phyloP scores from a whole-genome alignment of 768 basidiomycete species.

The Panaeolus papilionaceus region DNA sequence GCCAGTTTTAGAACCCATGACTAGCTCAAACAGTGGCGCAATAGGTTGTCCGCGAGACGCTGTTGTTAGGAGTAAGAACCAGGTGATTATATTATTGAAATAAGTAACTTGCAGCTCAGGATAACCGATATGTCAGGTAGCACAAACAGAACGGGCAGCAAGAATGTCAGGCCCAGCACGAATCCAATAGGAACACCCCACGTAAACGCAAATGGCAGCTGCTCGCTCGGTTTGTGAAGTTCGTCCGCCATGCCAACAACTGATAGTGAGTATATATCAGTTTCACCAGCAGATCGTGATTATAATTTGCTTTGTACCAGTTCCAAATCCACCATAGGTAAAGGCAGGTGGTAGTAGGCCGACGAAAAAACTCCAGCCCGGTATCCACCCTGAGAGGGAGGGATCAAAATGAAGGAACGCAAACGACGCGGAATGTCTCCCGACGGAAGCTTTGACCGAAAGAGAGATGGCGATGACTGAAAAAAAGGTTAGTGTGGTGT shows the following conservation, averaged over 20 bases:
- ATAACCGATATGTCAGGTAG: constrained; percentile 61
- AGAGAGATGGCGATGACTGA: constrained; percentile 61
- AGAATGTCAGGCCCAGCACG: constrained; percentile 57
- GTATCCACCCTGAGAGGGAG: constrained; percentile 66
- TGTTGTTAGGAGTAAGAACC: constrained; percentile 23
- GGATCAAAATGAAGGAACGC: constrained; percentile 65
- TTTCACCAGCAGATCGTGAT: neutral
- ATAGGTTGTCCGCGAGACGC: constrained; percentile 69
- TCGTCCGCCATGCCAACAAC: constrained; percentile 75
- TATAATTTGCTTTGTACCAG: constrained; percentile 46
- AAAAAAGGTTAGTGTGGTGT: neutral
- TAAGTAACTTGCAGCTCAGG: constrained; percentile 47
- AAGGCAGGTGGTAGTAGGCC: constrained; percentile 64
- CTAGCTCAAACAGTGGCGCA: constrained; percentile 64
- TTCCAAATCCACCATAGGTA: constrained; percentile 64
- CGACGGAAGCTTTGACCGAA: constrained; percentile 62
- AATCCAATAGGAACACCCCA: constrained; percentile 60
- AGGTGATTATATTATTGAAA: neutral
- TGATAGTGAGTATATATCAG: constrained; percentile 26
- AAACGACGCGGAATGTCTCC: constrained; percentile 59
- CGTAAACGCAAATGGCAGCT: constrained; percentile 61
- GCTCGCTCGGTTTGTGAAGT: constrained; percentile 59
- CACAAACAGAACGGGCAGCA: constrained; percentile 70
- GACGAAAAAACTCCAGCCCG: constrained; percentile 75
- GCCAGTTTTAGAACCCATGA: constrained; percentile 66